Base-by-base conservation (phyloP, 129 eudicot species). In the Solidago caesia region DNA sequence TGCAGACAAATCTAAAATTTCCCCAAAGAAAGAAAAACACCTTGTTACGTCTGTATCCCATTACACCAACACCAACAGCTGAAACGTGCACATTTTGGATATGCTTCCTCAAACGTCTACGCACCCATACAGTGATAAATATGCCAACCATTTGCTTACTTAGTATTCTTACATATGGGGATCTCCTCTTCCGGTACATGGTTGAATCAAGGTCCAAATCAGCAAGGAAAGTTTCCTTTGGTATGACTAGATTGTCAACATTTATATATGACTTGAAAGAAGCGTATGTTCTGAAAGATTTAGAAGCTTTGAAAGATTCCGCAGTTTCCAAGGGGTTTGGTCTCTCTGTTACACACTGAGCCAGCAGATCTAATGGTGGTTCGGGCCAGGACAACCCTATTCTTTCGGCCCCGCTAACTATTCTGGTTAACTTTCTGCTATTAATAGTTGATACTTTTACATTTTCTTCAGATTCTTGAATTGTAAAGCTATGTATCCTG, bases 91-190 rank as follows among this genome's bases (percentile, higher is more conserved):
- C 75, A 52, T 94, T 91, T 49, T 94, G 97, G 46, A 94, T 94
- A 81, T 87, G 97, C 81, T 75, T 91, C 55, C 97, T 88, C 84
- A 94, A 85, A 68, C 90, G 75, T 82, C 97, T 91, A 73, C 99
- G 93, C 53, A 94, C 99, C 99, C 99, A 94, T 33, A 94, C 58
- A 6, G 96, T 94, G 29, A 94, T 78, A 67, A 87, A 91, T 27
- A 94, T 56, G 45, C 99, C 99, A 82, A 94, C 94, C 99, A 94
- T 94, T 88, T 94, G 99, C 86, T 90, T 94, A 85, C 99, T 94
- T 46, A 91, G 87, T 42, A 94, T 88, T 84, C 97, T 87, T 45
- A 91, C 99, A 85, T 88, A 94, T 8, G 88, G 77, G 5, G 99
- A 79, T 78, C 88, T 85, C 71, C 91, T 81, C 70, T 88, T 94